These are phyloP conservation scores for Metarhizium robertsii DNA, from an alignment of 2,329 filamentous ascomycete species.

Conservation along the genomic window DNA sequence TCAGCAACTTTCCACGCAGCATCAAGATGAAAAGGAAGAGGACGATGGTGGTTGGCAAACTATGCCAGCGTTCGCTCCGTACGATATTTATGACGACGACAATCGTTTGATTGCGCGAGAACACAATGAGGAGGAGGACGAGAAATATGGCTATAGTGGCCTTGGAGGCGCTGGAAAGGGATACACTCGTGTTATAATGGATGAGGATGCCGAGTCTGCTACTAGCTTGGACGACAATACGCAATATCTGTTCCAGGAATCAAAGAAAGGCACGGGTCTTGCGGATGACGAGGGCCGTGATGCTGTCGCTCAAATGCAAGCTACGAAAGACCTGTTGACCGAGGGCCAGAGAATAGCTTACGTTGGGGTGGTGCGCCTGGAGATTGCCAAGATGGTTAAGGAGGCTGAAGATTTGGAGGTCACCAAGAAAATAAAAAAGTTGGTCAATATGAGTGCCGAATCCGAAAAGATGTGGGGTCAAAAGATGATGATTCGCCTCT, in stretches of 20 bases:
- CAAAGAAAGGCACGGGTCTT: slow-evolving; percentile 43
- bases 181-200: slow-evolving; percentile 88
- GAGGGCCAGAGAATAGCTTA: slow-evolving; percentile 95
- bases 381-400: slow-evolving; percentile 68
- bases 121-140: slow-evolving; percentile 60
- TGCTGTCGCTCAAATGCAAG: slow-evolving; percentile 81
- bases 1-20: slow-evolving; percentile 58
- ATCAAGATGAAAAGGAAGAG: slow-evolving; percentile 39
- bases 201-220: slow-evolving; percentile 87
- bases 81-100: slow-evolving; percentile 94
- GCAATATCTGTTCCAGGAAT: slow-evolving; percentile 82
- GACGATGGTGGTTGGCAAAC: slow-evolving; percentile 76
- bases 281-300: slow-evolving; percentile 69
- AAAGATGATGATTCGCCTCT: slow-evolving; percentile 94
- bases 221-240: slow-evolving; percentile 98
- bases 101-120: slow-evolving; percentile 79
- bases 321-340: slow-evolving; percentile 89
- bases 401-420: slow-evolving; percentile 54
- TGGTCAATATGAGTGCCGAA: slow-evolving; percentile 60
- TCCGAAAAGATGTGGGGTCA: slow-evolving; percentile 92
- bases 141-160: slow-evolving; percentile 60
- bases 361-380: slow-evolving; percentile 77
- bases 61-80: slow-evolving; percentile 88
- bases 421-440: slow-evolving; percentile 62
- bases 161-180: slow-evolving; percentile 88